Percentiles rank a stretch among this genome's conserved stretches.
phyloP scores from a whole-genome alignment of 257 asterid species.

The Solanum rostratum region DNA sequence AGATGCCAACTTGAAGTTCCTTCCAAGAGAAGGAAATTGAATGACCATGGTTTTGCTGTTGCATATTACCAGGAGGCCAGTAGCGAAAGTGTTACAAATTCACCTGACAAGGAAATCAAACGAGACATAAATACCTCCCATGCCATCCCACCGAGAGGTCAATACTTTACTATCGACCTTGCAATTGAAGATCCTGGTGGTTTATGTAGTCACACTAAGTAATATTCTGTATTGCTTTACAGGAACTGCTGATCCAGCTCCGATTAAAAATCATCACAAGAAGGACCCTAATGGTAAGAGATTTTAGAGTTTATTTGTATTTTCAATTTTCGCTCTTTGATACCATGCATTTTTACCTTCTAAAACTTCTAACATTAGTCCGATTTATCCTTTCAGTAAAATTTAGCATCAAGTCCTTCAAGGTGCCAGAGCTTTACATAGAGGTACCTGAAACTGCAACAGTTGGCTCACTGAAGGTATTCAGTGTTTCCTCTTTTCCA shows the following conservation, averaged over 20 bases:
- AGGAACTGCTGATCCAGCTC: slow-evolving; percentile 33
- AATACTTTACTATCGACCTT: not conserved
- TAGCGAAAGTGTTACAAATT: slow-evolving; percentile 54
- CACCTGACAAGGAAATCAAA: slow-evolving; percentile 38
- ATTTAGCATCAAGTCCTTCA: slow-evolving; percentile 86
- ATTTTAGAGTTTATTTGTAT: not conserved
- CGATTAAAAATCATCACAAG: slow-evolving; percentile 31
- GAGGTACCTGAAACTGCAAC: slow-evolving; percentile 95
- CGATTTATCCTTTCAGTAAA: slow-evolving; percentile 42
- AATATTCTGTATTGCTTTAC: slow-evolving; percentile 5
- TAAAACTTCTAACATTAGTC: not conserved
- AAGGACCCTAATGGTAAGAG: slow-evolving; percentile 53
- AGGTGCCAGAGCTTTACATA: slow-evolving; percentile 86
- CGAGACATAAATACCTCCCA: slow-evolving; percentile 11
- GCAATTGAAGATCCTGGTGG: not conserved
- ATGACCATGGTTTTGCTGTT: slow-evolving; percentile 31
- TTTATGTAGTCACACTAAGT: slow-evolving; percentile 9
- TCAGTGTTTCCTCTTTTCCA: not conserved
- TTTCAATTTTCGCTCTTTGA: not conserved
- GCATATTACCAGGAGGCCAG: slow-evolving; percentile 55
- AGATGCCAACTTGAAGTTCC: slow-evolving; percentile 41
- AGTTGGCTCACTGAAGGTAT: slow-evolving; percentile 86
- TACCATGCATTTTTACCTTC: not conserved
- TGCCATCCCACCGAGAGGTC: slow-evolving; percentile 22
- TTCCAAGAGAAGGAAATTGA: slow-evolving; percentile 62